Conservation (phyloP, 352 stramenopile genomes). For the Thalassiosira oceanica region DNA sequence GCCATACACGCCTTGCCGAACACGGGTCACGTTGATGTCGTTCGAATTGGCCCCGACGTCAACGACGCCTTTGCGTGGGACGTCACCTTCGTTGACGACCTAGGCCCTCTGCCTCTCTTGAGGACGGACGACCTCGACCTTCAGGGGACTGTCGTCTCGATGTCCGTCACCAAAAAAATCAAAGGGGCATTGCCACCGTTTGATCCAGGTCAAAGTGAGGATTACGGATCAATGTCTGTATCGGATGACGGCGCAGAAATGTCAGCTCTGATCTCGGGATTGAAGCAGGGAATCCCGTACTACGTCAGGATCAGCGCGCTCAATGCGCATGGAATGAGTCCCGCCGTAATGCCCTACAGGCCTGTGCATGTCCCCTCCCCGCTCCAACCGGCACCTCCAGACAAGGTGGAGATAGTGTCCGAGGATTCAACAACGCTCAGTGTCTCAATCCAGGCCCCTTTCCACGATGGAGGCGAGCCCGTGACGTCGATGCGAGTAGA, state of each 20-base stretch:
- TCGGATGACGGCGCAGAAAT: too few species aligned
- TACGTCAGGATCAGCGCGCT: slow-evolving; percentile 91
- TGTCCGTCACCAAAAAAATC: slow-evolving; percentile 80
- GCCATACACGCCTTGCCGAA: slow-evolving; percentile 88
- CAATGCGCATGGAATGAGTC: slow-evolving; percentile 85
- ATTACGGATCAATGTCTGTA: slow-evolving; percentile 84
- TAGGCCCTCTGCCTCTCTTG: slow-evolving; percentile 85
- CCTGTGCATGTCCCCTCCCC: slow-evolving; percentile 86
- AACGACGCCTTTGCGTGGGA: slow-evolving; percentile 91
- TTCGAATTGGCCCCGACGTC: slow-evolving; percentile 84
- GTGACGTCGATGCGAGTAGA: slow-evolving; percentile 91
- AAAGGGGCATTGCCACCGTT: slow-evolving; percentile 88
- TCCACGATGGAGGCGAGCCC: slow-evolving; percentile 84
- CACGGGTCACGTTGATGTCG: slow-evolving; percentile 87
- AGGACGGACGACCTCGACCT: slow-evolving; percentile 84
- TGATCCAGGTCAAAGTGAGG: slow-evolving; percentile 86
- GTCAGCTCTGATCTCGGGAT: slow-evolving; percentile 67
- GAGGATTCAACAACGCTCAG: slow-evolving; percentile 88
- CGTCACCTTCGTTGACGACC: slow-evolving; percentile 89
- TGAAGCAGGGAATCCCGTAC: slow-evolving; percentile 93
- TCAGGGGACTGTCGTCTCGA: slow-evolving; percentile 86
- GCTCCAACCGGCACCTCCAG: slow-evolving; percentile 75
- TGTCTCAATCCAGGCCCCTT: slow-evolving; percentile 82
- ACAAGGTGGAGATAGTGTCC: slow-evolving; percentile 81
- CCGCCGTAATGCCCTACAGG: slow-evolving; percentile 79